These are phyloP conservation scores for Hirsutella minnesotensis DNA, from an alignment of 2,329 filamentous ascomycete species.

Conservation along the genomic window DNA sequence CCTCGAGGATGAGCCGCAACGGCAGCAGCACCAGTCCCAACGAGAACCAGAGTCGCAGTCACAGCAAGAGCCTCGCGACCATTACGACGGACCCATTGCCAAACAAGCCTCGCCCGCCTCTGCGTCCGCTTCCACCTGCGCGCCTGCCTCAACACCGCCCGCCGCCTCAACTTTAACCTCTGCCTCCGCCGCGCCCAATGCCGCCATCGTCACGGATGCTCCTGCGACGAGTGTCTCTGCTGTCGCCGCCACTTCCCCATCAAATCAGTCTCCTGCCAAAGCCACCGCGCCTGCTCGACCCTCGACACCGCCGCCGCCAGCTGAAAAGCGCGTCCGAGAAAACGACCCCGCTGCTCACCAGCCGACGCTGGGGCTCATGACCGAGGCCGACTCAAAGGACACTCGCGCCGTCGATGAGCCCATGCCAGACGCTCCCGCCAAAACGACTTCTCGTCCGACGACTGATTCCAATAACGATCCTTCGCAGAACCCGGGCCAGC, in stretches of 20 bases:
- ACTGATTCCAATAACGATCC: conserved; percentile 3
- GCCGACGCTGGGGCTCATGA: background rate
- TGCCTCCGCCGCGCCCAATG: background rate
- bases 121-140: background rate
- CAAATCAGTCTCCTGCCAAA: background rate
- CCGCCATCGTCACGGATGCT: background rate
- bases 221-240: conserved; percentile 1
- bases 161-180: background rate
- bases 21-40: background rate
- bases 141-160: background rate
- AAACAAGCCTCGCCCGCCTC: background rate
- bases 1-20: conserved; percentile 4
- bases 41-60: background rate
- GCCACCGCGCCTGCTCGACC: conserved; percentile 1
- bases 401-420: conserved; percentile 6
- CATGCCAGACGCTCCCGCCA: conserved; percentile 8
- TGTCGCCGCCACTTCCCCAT: background rate
- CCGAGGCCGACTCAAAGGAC: background rate
- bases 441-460: background rate
- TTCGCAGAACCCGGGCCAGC: conserved; percentile 1
- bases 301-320: conserved; percentile 7
- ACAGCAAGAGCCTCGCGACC: background rate
- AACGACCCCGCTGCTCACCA: background rate
- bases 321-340: background rate
- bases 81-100: background rate